Percentiles rank a stretch among this genome's conserved stretches.
Conservation (phyloP, 768 basidiomycete species). For the Tulasnella sp. region DNA sequence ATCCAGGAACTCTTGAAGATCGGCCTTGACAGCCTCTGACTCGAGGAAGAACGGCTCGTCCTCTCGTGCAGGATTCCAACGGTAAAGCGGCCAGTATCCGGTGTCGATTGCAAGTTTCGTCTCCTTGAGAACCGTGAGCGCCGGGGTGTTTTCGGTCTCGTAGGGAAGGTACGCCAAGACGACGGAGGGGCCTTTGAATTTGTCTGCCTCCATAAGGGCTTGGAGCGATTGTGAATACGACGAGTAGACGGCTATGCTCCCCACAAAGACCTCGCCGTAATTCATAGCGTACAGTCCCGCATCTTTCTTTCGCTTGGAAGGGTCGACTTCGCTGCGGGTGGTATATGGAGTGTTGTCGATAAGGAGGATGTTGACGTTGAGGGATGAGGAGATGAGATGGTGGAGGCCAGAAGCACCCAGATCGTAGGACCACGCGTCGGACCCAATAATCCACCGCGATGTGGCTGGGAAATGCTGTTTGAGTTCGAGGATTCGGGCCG, state of each 20-base stretch:
- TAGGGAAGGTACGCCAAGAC: slow-evolving; percentile 94
- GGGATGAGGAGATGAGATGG: slow-evolving; percentile 82
- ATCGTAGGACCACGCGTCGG: slow-evolving; percentile 97
- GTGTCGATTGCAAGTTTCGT: slow-evolving; percentile 94
- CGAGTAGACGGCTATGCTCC: slow-evolving; percentile 90
- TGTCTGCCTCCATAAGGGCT: slow-evolving; percentile 83
- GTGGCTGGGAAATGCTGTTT: slow-evolving; percentile 54
- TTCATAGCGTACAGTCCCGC: slow-evolving; percentile 98
- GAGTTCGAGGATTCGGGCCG: slow-evolving; percentile 50
- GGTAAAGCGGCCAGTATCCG: slow-evolving; percentile 96
- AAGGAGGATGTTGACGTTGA: slow-evolving; percentile 91
- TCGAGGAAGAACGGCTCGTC: slow-evolving; percentile 85
- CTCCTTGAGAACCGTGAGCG: slow-evolving; percentile 90
- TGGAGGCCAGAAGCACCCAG: slow-evolving; percentile 92
- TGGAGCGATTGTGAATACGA: slow-evolving; percentile 93
- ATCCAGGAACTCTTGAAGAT: slow-evolving; percentile 88
- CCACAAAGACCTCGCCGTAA: slow-evolving; percentile 93
- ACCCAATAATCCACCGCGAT: slow-evolving; percentile 95
- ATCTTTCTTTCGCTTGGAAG: slow-evolving; percentile 82
- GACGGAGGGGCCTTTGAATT: slow-evolving; percentile 80
- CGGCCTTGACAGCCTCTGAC: slow-evolving; percentile 88
- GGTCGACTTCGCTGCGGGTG: slow-evolving; percentile 57
- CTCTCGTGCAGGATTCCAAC: slow-evolving; percentile 91
- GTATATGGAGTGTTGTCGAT: slow-evolving; percentile 91
- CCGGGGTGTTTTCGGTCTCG: slow-evolving; percentile 60